phyloP scores from a whole-genome alignment of 1,284 basidiomycete species.

The Boletellus sp. region DNA sequence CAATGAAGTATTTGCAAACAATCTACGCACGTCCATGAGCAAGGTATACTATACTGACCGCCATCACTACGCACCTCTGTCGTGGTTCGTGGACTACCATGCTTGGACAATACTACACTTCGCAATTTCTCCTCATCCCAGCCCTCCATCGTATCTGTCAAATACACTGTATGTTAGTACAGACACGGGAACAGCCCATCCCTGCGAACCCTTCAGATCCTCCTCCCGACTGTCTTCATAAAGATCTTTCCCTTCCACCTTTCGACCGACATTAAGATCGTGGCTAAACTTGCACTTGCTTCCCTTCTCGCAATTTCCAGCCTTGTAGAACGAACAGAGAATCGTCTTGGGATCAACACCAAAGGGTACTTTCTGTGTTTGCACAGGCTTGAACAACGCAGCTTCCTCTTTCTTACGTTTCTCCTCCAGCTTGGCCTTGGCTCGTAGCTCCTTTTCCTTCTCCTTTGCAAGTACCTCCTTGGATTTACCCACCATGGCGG shows the following conservation, averaged over 20 bases:
- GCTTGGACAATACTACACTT: conserved; percentile 84
- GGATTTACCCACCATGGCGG: conserved; percentile 71
- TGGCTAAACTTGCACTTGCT: conserved; percentile 96
- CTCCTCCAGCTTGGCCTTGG: conserved; percentile 76
- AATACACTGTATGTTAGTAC: conserved; percentile 9
- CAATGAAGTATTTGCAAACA: conserved; percentile 96
- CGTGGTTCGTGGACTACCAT: conserved; percentile 86
- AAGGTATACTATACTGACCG: not conserved
- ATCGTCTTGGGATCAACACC: conserved; percentile 94
- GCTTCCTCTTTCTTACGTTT: conserved; percentile 86
- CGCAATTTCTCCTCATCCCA: conserved; percentile 96
- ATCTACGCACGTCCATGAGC: conserved; percentile 51
- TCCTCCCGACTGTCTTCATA: conserved; percentile 89
- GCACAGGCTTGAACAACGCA: conserved; percentile 73
- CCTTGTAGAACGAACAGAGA: conserved; percentile 86
- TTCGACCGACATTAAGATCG: conserved; percentile 83
- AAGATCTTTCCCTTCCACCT: conserved; percentile 94
- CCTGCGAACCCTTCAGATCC: conserved; percentile 63
- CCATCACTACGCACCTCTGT: conserved; percentile 70
- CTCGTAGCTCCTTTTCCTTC: conserved; percentile 75
- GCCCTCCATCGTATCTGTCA: conserved; percentile 90
- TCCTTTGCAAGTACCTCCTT: conserved; percentile 77
- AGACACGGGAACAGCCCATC: not conserved
- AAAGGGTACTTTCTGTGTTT: conserved; percentile 87
- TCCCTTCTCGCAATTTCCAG: conserved; percentile 86